phyloP scores from a whole-genome alignment of 1,284 basidiomycete genomes.

The Sphaerobolus stellatus region DNA sequence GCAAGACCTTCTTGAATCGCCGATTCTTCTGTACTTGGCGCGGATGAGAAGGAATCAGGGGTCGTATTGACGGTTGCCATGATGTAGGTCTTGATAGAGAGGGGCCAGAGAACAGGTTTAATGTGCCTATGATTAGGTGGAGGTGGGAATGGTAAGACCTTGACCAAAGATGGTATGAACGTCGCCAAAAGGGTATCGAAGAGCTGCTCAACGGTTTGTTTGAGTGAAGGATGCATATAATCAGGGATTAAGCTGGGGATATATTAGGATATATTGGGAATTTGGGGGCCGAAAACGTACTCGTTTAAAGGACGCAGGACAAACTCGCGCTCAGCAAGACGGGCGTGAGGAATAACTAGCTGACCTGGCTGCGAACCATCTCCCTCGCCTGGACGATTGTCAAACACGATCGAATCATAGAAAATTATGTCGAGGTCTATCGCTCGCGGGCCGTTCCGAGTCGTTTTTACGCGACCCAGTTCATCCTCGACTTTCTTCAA shows the following conservation, averaged over 20 bases:
- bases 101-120: conserved; percentile 17
- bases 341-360: conserved; percentile 83
- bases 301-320: conserved; percentile 87
- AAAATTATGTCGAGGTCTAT: conserved; percentile 91
- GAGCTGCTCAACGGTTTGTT: conserved; percentile 48
- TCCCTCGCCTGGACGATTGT: conserved; percentile 48
- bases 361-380: conserved; percentile 60
- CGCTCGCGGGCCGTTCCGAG: conserved; percentile 85
- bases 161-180: conserved; percentile 48
- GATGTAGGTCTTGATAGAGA: conserved; percentile 55
- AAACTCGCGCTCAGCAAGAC: conserved; percentile 84
- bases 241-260: conserved; percentile 65
- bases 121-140: conserved; percentile 23
- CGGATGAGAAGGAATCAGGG: conserved; percentile 96
- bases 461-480: conserved; percentile 81
- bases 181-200: conserved; percentile 39
- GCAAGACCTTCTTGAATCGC: conserved; percentile 49
- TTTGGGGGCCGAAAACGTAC: conserved; percentile 46
- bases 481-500: conserved; percentile 75
- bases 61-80: conserved; percentile 97
- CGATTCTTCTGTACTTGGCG: conserved; percentile 50
- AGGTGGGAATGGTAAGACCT: conserved; percentile 68
- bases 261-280: conserved; percentile 6
- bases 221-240: conserved; percentile 59
- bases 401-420: conserved; percentile 67